These are phyloP conservation scores for Dentipellis sp. DNA, from an alignment of 768 basidiomycete species.

Conservation along the genomic window DNA sequence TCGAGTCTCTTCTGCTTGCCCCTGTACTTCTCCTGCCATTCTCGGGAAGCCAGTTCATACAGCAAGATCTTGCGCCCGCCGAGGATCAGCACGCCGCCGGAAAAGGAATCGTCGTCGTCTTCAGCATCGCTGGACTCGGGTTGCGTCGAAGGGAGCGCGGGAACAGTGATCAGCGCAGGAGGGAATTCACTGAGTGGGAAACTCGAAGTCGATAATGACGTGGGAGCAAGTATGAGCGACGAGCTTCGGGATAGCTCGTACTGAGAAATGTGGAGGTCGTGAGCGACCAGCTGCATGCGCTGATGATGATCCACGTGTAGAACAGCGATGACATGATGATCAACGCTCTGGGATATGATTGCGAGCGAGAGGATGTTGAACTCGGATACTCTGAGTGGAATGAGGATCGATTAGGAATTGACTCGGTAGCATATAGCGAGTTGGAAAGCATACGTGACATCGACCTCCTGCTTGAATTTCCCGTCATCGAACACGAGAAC, in stretches of 20 bases:
- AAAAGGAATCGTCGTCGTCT: conserved; percentile 23
- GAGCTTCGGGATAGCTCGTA: conserved; percentile 40
- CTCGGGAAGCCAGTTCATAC: conserved; percentile 44
- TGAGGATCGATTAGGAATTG: neutral
- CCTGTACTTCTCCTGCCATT: conserved; percentile 40
- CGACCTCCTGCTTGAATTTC: conserved; percentile 44
- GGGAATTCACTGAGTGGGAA: conserved; percentile 23
- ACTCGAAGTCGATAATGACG: conserved; percentile 39
- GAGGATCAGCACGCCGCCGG: conserved; percentile 64
- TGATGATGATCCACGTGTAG: conserved; percentile 56
- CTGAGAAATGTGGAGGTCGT: conserved; percentile 41
- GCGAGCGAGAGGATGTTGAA: conserved; percentile 58
- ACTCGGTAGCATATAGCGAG: neutral
- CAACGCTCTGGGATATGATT: conserved; percentile 41
- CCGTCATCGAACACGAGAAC: conserved; percentile 50
- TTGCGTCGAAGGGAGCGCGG: conserved; percentile 11
- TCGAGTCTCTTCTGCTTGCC: conserved; percentile 47
- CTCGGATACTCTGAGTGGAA: conserved; percentile 44
- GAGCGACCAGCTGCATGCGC: conserved; percentile 54
- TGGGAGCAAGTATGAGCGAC: conserved; percentile 41
- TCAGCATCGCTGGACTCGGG: conserved; percentile 18
- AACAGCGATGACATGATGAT: conserved; percentile 50
- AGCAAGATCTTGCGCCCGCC: conserved; percentile 60
- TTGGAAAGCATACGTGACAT: conserved; percentile 47
- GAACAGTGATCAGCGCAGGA: conserved; percentile 21